Evolutionary conservation across 345 rosid species (phyloP), one percentile per base, ranked within the genome.

Genomic region (Erucastrum elatum): DNA sequence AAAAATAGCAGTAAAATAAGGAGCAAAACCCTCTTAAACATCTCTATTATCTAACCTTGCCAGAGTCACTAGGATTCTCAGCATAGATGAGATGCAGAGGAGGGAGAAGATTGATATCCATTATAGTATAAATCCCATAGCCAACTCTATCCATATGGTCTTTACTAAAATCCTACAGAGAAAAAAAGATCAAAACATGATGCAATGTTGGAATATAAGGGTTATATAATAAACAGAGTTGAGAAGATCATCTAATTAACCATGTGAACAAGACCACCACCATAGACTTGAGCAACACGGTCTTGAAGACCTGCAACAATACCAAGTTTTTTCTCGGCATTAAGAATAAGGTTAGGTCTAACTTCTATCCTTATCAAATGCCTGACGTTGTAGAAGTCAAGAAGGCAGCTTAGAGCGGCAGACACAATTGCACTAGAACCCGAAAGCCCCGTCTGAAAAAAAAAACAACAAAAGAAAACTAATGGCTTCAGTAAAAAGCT

Each of bases 231-330:
- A 29, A 29, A 29, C n/a, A 62, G 7, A 9, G 63, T 25, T 58
- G n/a, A 0, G 9, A 25, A 8, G 26, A 6, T 15, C 13, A 21
- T 8, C 13, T 1, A n/a, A n/a, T n/a, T n/a, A 58, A 94, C 97
- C 97, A 92, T 94, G 85, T 90, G 87, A 74, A 92, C 95, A 72
- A 94, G 97, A 73, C 98, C 98, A 13, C 78, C 78, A 35, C 97
- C 97, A 80, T 91, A 94, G 34, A 92, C 91, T 77, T 92, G 98
- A 3, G 94, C 97, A 66, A 94, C 97, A 61, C 97, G 87, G 83
- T 94, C 97, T 81, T 90, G 98, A 80, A 94, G 95, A 72, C 98
- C 98, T 31, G 98, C 97, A 78, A 92, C 90, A 53, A 92, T 92
- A 41, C 98, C 97, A 27, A 94, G 92, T 78, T 91, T 90, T 78